Evolutionary conservation across 345 rosid genomes (phyloP).

Genomic region (Moringa oleifera): DNA sequence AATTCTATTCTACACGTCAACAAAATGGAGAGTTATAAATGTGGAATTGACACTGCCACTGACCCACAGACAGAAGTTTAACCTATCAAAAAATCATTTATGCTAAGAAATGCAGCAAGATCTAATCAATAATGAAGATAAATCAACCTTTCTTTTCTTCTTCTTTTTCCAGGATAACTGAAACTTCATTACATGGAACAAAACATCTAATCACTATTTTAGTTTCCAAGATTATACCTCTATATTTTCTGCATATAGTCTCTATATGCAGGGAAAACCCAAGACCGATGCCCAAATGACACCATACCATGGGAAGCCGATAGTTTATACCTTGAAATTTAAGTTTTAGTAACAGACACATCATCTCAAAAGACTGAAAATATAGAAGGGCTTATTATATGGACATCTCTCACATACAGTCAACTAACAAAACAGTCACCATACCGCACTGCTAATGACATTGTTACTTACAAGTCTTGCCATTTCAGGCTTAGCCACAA

Average conservation of each 20-base stretch:
- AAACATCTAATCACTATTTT: too few species aligned
- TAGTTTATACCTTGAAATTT: too few species aligned
- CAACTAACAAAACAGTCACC: neutral
- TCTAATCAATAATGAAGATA: neutral
- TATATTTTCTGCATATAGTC: too few species aligned
- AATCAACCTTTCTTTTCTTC: too few species aligned
- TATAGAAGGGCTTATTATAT: too few species aligned
- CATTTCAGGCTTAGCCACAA: constrained; percentile 7
- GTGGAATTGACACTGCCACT: neutral
- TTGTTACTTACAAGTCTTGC: neutral
- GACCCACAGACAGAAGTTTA: neutral
- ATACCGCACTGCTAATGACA: neutral
- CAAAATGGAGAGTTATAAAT: neutral
- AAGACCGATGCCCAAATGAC: too few species aligned
- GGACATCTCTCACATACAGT: too few species aligned
- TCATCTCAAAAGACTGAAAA: neutral
- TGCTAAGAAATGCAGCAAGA: neutral
- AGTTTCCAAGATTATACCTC: too few species aligned
- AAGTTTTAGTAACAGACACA: too few species aligned
- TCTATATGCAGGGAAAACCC: too few species aligned
- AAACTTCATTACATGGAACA: too few species aligned
- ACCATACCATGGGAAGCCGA: too few species aligned
- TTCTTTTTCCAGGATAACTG: neutral
- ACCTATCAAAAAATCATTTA: neutral
- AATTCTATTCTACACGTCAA: neutral